phyloP scores from a whole-genome alignment of 1,139 yeast species.

The Maudiozyma humilis region DNA sequence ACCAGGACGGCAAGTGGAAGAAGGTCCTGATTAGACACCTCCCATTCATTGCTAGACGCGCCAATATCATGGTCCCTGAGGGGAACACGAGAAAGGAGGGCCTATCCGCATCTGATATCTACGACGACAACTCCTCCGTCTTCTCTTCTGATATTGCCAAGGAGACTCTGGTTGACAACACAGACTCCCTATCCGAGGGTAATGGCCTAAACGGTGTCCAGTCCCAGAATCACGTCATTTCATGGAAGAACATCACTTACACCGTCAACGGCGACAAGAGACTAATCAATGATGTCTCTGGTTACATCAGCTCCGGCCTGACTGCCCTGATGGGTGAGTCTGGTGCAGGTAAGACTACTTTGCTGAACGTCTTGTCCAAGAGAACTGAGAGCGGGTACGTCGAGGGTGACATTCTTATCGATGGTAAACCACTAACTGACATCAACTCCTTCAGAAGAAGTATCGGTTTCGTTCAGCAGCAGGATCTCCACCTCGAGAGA shows the following conservation, averaged over 20 bases:
- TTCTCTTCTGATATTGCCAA: neutral
- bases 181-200: neutral
- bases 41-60: constrained; percentile 2
- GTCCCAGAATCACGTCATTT: constrained; percentile 35
- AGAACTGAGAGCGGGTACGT: constrained; percentile 44
- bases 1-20: constrained; percentile 19
- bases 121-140: constrained; percentile 1
- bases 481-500: constrained; percentile 45
- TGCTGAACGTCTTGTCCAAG: constrained; percentile 45
- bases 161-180: constrained; percentile 1
- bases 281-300: constrained; percentile 42
- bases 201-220: constrained; percentile 31
- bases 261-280: constrained; percentile 34
- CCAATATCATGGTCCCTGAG: neutral
- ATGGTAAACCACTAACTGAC: constrained; percentile 40
- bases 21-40: constrained; percentile 2
- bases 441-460: constrained; percentile 41
- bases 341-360: constrained; percentile 51
- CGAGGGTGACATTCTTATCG: constrained; percentile 49
- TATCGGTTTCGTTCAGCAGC: constrained; percentile 55
- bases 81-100: neutral
- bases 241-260: constrained; percentile 41
- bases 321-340: constrained; percentile 55
- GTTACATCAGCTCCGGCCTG: constrained; percentile 45
- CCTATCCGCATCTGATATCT: neutral